Conservation (phyloP, 257 asterid species). For the Cynanchum wilfordii region DNA sequence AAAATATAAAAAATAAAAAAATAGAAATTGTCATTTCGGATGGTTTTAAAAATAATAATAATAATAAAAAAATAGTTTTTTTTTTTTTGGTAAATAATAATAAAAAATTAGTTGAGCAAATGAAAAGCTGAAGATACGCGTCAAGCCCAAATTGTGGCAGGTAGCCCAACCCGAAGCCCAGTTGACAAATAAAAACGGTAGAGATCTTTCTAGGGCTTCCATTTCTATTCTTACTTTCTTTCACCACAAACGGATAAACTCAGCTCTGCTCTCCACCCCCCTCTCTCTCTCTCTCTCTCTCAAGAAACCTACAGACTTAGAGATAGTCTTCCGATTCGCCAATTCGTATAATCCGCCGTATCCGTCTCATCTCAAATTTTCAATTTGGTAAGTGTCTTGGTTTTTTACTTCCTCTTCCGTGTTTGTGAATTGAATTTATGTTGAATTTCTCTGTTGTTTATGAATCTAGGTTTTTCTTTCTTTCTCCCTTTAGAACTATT, state of each 20-base stretch:
- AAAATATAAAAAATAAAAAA: too few relatives aligned
- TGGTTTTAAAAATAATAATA: too few relatives aligned
- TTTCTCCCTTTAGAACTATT: too few relatives aligned
- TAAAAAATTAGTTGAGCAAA: too few relatives aligned
- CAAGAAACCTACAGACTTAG: not conserved
- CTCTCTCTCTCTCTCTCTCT: not conserved
- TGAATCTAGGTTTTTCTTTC: not conserved
- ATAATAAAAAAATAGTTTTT: too few relatives aligned
- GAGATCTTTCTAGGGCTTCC: conserved; percentile 2
- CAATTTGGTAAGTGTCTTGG: not conserved
- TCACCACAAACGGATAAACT: not conserved
- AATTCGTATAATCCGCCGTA: not conserved
- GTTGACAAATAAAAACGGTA: not conserved
- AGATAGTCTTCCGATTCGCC: not conserved
- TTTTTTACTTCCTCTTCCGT: not conserved
- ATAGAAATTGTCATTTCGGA: too few relatives aligned
- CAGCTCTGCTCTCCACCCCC: conserved; percentile 1
- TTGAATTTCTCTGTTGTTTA: not conserved
- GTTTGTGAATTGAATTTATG: not conserved
- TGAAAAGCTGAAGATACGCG: not conserved
- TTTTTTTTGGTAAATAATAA: too few relatives aligned
- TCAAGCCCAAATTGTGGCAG: not conserved
- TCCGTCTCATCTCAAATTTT: not conserved
- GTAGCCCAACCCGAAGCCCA: not conserved
- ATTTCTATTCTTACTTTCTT: not conserved